Evolutionary conservation across 176 grass and related monocot species (phyloP), one percentile per base, ranked within the genome.

Genomic region (Lolium rigidum): DNA sequence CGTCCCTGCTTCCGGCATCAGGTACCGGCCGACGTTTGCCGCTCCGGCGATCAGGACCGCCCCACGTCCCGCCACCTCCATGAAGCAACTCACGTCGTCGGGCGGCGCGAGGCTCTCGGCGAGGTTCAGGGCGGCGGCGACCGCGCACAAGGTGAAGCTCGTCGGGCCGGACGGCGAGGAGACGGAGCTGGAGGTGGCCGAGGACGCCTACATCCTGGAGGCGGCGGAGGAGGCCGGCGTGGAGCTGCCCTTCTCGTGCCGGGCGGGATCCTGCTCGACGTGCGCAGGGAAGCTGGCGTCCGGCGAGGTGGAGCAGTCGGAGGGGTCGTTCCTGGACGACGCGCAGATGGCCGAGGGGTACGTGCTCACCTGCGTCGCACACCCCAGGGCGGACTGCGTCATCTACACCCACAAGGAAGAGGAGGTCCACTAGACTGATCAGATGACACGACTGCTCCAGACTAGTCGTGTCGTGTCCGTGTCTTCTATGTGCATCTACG

Each of bases 221-320:
- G 56, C 91, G 7, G 91, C 93, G 4, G 95, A 98, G 80, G 37
- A 17, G 35, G 89, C 91, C 56, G 95, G 91, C 43, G 20, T 85
- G 82, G 95, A 98, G 62, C 79, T 98, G 91, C 95, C 95, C 18
- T 98, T 52, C 79, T 98, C 95, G 39, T 95, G 95, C 82, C 82
- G 91, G 15, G 91, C 89, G 2, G 93, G 95, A 0, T 84, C 95
- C 7, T 98, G 91, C 88, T 88, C 95, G 6, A 88, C 91, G 50
- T 98, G 95, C 71, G 72, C 93, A 8, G 92, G 93, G 5, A 82
- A 87, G 75, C 54, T 93, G 49, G 79, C 65, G 56, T 90, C 93
- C 52, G 93, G 95, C 2, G 64, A 82, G 55, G 92, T 98, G 24
- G 93, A 98, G 83, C 95, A 98, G 51, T 92, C 93, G 52, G 95